Evolutionary conservation across 805 yeast species (phyloP), one percentile per base, ranked within the genome.

Genomic region (Pichia cephalocereana): DNA sequence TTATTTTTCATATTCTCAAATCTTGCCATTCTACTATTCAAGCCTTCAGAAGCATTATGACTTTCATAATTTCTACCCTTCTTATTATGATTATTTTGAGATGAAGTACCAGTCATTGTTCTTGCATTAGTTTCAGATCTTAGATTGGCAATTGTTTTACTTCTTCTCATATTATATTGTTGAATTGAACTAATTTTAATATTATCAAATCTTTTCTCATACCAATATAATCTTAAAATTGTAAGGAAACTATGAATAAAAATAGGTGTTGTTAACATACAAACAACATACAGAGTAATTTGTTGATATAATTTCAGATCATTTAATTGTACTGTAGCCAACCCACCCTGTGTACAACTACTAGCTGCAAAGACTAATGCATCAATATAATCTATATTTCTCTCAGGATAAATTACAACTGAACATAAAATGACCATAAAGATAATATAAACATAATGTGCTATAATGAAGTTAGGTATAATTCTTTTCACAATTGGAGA

Each of bases 261-360:
- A 19, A 93, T 86, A 1, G 98, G 98, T 0, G 96, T 89, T 5
- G 95, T 77, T 19, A 88, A 56, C 53, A 79, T 70, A 30, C 90
- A 67, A 3, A 79, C 51, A 12, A 86, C 54, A 60, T 82, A 87
- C 3, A 91, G 64, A 10, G 76, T 70, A 15, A 89, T 75, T 61
- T 91, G 98, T 64, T 93, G 99, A 67, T 83, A 91, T 41, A 85
- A 62, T 0, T 72, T 66, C 48, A 90, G 54, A 0, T 70, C 65
- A 61, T 87, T 87, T 38, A 83, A 54, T 56, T 88, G 79, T 26
- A 86, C 70, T 0, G 96, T 83, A 61, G 88, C 89, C 47, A 93
- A 68, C 0, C 99, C 99, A 0, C 96, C 95, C 61, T 91, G 96
- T 2, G 98, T 88, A 1, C 83, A 67, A 0, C 93, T 80, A 11